Conservation (phyloP, 2,329 filamentous ascomycete species). For the Colletotrichum gloeosporioides region DNA sequence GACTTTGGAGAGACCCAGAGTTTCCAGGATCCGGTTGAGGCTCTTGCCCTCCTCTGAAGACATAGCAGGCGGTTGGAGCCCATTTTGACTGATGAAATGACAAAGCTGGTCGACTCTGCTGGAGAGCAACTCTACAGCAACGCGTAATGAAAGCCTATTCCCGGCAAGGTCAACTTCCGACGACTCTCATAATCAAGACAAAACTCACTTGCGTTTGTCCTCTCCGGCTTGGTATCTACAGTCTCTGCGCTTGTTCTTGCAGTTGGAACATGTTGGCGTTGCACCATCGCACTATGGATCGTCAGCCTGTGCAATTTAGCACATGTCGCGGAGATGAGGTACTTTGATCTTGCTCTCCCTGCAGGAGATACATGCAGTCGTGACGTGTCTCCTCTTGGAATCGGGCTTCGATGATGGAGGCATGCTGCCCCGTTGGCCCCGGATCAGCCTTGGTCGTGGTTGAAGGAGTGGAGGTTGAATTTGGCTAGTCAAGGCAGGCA, state of each 20-base stretch:
- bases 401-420: constrained; percentile 2
- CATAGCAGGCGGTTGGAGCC: constrained; percentile 42
- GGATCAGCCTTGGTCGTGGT: background rate
- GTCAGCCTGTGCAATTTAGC: background rate
- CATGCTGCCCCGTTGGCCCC: background rate
- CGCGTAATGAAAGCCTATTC: constrained; percentile 2
- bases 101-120: constrained; percentile 25
- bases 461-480: background rate
- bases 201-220: constrained; percentile 14
- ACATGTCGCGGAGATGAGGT: background rate
- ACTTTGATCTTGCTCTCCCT: constrained; percentile 50
- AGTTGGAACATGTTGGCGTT: constrained; percentile 8
- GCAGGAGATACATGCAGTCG: constrained; percentile 47
- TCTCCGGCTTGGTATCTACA: constrained; percentile 7
- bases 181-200: background rate
- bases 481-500: background rate
- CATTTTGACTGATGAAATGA: constrained; percentile 45
- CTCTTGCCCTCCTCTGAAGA: constrained; percentile 20
- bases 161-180: background rate
- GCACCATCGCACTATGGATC: background rate
- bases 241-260: background rate
- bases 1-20: background rate
- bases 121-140: constrained; percentile 5
- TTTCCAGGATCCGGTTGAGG: background rate
- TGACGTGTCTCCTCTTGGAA: constrained; percentile 41